Evolutionary conservation across 2,329 filamentous ascomycete species (phyloP), one percentile per base, ranked within the genome.

Genomic region (Aspergillus fumigatiaffinis): DNA sequence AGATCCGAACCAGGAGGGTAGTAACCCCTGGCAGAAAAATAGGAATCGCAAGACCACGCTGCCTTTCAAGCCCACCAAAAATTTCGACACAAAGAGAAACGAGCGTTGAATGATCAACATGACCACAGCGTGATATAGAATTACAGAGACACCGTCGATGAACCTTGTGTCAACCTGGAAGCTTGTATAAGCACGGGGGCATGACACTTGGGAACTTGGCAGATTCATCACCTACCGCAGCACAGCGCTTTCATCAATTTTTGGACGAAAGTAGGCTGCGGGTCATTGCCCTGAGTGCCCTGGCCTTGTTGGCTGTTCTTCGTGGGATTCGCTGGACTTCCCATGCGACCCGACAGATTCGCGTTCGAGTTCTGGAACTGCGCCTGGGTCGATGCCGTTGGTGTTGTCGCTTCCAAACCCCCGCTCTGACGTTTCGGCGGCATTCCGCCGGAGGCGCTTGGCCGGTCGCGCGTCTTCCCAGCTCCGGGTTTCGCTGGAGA

Each of bases 281-380:
- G 82, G 72, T 94, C 88, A 66, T 82, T 79, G 48, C 80, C 80
- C 63, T 82, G 81, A 81, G 82, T 66, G 73, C 79, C 70, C 77
- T 84, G 73, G 77, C 78, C 70, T 63, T 82, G 77, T 71, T 84
- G 83, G 64, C 81, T 79, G 60, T 80, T 83, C 79, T 86, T 80
- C 58, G 81, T 84, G 57, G 82, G 80, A 70, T 87, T 85, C 21
- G 71, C 71, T 25, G 79, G 77, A 60, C 78, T 82, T 60, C 83
- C 84, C 65, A 87, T 80, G 68, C 85, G 86, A 50, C 70, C 68
- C 51, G 89, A 84, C 64, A 96, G 83, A 75, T 96, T 94, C 74
- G 91, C 90, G 71, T 89, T 90, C 79, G 91, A 96, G 83, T 91
- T 93, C 80, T 96, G 92, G 82, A 96, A 97, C 74, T 97, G 93